These are phyloP conservation scores for Globisporangium uncinulatum DNA, from an alignment of 352 stramenopile species.

Conservation along the genomic window DNA sequence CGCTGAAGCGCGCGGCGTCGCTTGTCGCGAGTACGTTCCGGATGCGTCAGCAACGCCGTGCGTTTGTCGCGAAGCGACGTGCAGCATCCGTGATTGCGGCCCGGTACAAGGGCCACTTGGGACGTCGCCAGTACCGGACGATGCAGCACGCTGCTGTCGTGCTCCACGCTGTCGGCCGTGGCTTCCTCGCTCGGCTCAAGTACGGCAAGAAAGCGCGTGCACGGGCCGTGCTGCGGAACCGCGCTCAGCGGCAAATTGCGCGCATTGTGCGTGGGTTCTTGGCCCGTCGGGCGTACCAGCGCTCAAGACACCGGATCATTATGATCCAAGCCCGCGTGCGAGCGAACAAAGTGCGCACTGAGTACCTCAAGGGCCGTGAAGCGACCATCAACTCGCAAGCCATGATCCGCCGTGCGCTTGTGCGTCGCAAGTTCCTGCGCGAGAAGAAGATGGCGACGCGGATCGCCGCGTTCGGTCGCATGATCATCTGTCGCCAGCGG, in stretches of 20 bases:
- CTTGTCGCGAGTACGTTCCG: slow-evolving; percentile 66
- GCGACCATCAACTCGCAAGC: slow-evolving; percentile 85
- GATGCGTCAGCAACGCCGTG: slow-evolving; percentile 54
- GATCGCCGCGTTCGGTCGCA: slow-evolving; percentile 76
- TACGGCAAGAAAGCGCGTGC: slow-evolving; percentile 83
- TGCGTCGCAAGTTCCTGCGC: slow-evolving; percentile 69
- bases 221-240: slow-evolving; percentile 65
- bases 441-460: slow-evolving; percentile 88
- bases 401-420: slow-evolving; percentile 80
- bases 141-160: slow-evolving; percentile 74
- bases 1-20: slow-evolving; percentile 60
- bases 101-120: slow-evolving; percentile 67
- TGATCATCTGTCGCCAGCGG: slow-evolving; percentile 68
- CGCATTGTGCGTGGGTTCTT: slow-evolving; percentile 71
- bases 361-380: slow-evolving; percentile 82
- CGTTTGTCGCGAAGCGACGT: slow-evolving; percentile 60
- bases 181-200: slow-evolving; percentile 78
- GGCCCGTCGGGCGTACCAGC: slow-evolving; percentile 46
- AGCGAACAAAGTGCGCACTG: slow-evolving; percentile 79
- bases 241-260: slow-evolving; percentile 72
- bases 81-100: slow-evolving; percentile 67
- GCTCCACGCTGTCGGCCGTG: slow-evolving; percentile 70
- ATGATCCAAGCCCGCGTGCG: slow-evolving; percentile 86
- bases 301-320: slow-evolving; percentile 55
- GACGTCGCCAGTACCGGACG: slow-evolving; percentile 47